phyloP scores from a whole-genome alignment of 2,329 filamentous ascomycete species.

The Fusarium sp. region DNA sequence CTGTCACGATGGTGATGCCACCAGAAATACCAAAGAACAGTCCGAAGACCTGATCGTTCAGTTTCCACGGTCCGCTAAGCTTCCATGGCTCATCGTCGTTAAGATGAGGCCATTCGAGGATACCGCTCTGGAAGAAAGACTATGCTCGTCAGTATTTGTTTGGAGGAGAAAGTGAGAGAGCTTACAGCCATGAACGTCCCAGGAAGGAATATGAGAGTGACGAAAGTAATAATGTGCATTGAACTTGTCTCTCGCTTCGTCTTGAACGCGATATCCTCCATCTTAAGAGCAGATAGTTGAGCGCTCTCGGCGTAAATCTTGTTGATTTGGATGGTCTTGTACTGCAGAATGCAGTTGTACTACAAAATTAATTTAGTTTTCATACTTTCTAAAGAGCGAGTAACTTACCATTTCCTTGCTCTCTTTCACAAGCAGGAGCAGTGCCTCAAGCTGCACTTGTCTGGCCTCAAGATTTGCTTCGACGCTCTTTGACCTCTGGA shows the following conservation, averaged over 20 bases:
- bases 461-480: constrained; percentile 21
- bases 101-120: constrained; percentile 15
- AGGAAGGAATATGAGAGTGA: constrained; percentile 32
- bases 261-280: constrained; percentile 35
- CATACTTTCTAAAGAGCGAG: accelerated
- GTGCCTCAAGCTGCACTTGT: constrained; percentile 12
- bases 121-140: constrained; percentile 37
- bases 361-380: not conserved
- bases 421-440: constrained; percentile 14
- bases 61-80: not conserved
- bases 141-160: not conserved
- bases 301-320: constrained; percentile 33
- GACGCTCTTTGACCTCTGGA: not conserved
- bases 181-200: constrained; percentile 38
- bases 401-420: constrained; percentile 22
- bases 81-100: not conserved
- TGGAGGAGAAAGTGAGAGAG: not conserved
- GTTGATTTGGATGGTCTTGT: constrained; percentile 18
- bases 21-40: constrained; percentile 18
- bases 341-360: constrained; percentile 31
- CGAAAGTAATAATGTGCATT: constrained; percentile 34
- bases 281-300: constrained; percentile 21
- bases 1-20: not conserved
- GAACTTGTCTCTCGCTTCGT: constrained; percentile 35
- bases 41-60: constrained; percentile 10